phyloP scores from a whole-genome alignment of 345 rosid species.

The Eucalyptus globulus region DNA sequence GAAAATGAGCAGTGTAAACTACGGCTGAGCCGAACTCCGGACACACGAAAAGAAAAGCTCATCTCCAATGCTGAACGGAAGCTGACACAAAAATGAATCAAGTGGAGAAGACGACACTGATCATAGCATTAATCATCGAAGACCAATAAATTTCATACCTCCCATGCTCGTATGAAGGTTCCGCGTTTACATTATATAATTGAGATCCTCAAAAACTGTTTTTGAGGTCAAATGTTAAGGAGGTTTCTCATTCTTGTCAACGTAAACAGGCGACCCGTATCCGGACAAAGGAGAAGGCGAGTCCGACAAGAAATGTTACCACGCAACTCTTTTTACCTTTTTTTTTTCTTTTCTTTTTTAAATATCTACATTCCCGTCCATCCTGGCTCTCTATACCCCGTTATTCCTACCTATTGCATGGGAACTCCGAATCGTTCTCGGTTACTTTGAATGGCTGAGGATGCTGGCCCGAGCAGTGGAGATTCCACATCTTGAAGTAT shows the following conservation, averaged over 20 bases:
- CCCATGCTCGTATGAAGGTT: background rate
- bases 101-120: background rate
- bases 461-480: conserved; percentile 62
- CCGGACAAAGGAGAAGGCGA: background rate
- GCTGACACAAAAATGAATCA: background rate
- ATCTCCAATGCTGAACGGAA: background rate
- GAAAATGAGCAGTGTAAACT: background rate
- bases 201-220: background rate
- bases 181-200: background rate
- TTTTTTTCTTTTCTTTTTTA: background rate
- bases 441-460: conserved; percentile 75
- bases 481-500: conserved; percentile 93
- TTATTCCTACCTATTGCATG: conserved; percentile 29
- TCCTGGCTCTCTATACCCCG: background rate
- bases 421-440: conserved; percentile 75
- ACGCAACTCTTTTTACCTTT: background rate
- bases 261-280: background rate
- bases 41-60: background rate
- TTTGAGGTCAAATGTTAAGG: background rate
- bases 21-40: background rate
- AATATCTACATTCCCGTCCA: background rate
- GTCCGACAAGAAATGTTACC: background rate
- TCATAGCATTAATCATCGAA: background rate
- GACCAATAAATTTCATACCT: background rate
- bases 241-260: background rate